Base-by-base conservation (phyloP, 2,329 filamentous ascomycete genomes). In the Hymenoscyphus salicellus region DNA sequence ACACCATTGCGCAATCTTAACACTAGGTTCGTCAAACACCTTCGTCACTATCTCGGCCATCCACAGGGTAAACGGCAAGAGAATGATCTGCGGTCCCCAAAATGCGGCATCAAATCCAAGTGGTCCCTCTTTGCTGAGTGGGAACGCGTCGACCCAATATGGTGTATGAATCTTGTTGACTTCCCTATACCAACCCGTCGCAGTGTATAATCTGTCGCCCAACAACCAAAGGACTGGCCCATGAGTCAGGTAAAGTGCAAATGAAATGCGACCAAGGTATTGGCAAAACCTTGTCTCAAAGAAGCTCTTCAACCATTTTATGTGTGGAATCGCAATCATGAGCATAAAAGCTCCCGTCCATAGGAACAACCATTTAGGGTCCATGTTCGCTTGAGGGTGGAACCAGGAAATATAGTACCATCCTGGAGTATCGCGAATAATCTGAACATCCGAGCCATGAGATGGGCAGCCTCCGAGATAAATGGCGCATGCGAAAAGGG, bases 291-390 rank as follows among this genome's bases (percentile, higher is more conserved):
- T 77, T 0, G 77, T 78, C 73, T 87, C 86, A 70, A 89, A 88
- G 71, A 88, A 85, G 2, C 75, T 67, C 74, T 82, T 84, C 17
- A 89, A 78, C 81, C 81, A 84, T 4, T 76, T 70, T n/a, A 90
- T 80, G n/a, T 83, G 83, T 6, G 84, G 83, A 2, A 85, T 77
- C 0, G 82, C 79, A 0, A 82, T 78, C 0, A 91, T 81, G 0
- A 88, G 73, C 61, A 87, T 79, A 28, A 79, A 77, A 0, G 87
- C 81, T 0, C 86, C 86, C 78, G 82, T 85, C 72, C 87, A 87
- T 2, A 89, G 80, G 72, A 82, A 89, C 75, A 89, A 89, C 86
- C 86, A 89, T 74, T 89, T 89, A 72, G 81, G 82, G 72, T 89
- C 85, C 69, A 81, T 88, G 11, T 87, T 84, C 1, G 87, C 87